Evolutionary conservation across 768 basidiomycete genomes (phyloP).

Genomic region (Jaapia argillacea): DNA sequence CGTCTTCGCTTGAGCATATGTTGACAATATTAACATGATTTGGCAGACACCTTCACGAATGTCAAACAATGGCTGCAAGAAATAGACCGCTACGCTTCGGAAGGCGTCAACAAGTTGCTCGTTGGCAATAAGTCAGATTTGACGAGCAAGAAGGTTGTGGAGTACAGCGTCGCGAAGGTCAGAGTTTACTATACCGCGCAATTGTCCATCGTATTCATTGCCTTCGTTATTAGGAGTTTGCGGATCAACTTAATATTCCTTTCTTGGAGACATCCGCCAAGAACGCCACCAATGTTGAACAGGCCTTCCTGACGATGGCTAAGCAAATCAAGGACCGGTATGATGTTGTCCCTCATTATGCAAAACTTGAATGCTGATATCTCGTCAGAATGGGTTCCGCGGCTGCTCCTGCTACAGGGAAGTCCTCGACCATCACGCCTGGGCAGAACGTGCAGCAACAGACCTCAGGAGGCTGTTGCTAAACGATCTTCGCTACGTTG

Average conservation of each 20-base stretch:
- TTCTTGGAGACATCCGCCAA: conserved; percentile 99
- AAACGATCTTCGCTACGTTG: conserved; percentile 23
- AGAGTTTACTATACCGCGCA: conserved; percentile 3
- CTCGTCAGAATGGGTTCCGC: conserved; percentile 71
- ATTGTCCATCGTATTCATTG: conserved; percentile 2
- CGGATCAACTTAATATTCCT: conserved; percentile 86
- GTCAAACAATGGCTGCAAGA: conserved; percentile 95
- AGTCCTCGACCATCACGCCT: conserved; percentile 76
- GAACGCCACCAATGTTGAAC: conserved; percentile 97
- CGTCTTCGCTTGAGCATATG: background rate
- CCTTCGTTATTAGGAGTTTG: conserved; percentile 59
- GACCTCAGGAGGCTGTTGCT: conserved; percentile 73
- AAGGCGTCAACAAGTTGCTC: conserved; percentile 97
- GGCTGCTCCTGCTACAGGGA: conserved; percentile 62
- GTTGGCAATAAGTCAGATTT: conserved; percentile 99
- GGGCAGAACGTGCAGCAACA: conserved; percentile 79
- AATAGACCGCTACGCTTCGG: conserved; percentile 93
- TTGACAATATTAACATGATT: conserved; percentile 6
- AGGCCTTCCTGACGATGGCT: conserved; percentile 98
- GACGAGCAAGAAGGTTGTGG: conserved; percentile 92
- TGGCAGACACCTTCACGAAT: conserved; percentile 81
- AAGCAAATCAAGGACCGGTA: conserved; percentile 93
- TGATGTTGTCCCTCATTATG: conserved; percentile 10
- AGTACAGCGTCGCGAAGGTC: conserved; percentile 82
- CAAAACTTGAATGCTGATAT: background rate